A percentile compares a stretch with the other conserved stretches of the same genome.
phyloP scores from a whole-genome alignment of 441 rosid species.

The Cnidoscolus chayamansa region DNA sequence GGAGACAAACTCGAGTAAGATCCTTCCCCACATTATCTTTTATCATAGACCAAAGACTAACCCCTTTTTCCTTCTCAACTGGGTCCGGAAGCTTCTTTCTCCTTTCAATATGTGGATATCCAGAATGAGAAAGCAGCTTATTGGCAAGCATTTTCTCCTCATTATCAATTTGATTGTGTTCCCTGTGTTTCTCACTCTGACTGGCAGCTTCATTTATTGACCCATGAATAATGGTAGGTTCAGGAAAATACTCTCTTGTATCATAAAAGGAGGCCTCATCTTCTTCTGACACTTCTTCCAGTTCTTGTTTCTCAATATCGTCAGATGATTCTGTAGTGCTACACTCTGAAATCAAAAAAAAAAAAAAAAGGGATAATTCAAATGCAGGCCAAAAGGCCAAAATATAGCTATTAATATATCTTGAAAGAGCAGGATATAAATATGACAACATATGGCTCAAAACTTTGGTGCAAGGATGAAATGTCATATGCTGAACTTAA shows the following conservation, averaged over 20 bases:
- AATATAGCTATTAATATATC: conserved; percentile 8
- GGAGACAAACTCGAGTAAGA: conserved; percentile 92
- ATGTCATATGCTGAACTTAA: not conserved
- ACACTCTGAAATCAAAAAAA: conserved; percentile 60
- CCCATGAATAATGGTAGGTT: conserved; percentile 32
- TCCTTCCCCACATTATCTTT: conserved; percentile 95
- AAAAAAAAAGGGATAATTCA: conserved; percentile 13
- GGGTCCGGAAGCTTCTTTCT: conserved; percentile 86
- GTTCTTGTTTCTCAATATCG: conserved; percentile 81
- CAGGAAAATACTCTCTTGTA: conserved; percentile 62
- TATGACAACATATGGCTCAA: not conserved
- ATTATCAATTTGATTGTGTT: conserved; percentile 24
- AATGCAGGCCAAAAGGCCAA: conserved; percentile 12
- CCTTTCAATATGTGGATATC: conserved; percentile 50
- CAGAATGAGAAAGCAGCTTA: conserved; percentile 33
- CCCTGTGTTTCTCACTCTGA: conserved; percentile 26
- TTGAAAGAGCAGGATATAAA: not conserved
- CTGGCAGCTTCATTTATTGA: conserved; percentile 28
- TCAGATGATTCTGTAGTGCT: conserved; percentile 95
- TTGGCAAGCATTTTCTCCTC: conserved; percentile 40
- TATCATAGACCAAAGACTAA: conserved; percentile 96
- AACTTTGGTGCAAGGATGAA: not conserved
- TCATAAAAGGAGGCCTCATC: conserved; percentile 69
- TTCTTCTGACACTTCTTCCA: conserved; percentile 70
- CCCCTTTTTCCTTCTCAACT: conserved; percentile 89